These are phyloP conservation scores for Wickerhamiella pararugosa DNA, from an alignment of 1,139 yeast genomes.

Conservation along the genomic window DNA sequence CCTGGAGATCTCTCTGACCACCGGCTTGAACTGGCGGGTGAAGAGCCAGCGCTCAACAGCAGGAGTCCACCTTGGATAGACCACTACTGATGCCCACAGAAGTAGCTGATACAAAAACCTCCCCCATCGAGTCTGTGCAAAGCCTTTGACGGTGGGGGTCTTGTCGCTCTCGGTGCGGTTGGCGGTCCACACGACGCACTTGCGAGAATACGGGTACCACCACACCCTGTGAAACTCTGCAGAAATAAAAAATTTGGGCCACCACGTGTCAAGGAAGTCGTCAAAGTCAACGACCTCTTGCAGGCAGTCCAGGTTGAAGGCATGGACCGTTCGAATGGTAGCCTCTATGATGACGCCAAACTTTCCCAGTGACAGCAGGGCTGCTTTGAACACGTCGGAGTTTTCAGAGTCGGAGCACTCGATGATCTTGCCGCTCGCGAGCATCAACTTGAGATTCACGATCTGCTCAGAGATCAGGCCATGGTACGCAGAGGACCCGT, in stretches of 20 bases:
- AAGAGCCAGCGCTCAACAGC: constrained; percentile 72
- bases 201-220: constrained; percentile 93
- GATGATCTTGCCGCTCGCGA: constrained; percentile 55
- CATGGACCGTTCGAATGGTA: constrained; percentile 75
- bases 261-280: constrained; percentile 50
- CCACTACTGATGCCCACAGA: constrained; percentile 62
- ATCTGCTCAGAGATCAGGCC: constrained; percentile 82
- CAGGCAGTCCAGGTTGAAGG: constrained; percentile 62
- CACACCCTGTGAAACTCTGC: constrained; percentile 86
- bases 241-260: constrained; percentile 56
- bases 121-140: constrained; percentile 76
- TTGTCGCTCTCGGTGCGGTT: constrained; percentile 47
- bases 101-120: constrained; percentile 65
- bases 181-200: constrained; percentile 86
- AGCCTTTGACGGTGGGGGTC: constrained; percentile 55
- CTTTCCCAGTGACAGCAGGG: constrained; percentile 74
- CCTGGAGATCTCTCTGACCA: constrained; percentile 54
- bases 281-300: constrained; percentile 74
- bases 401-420: constrained; percentile 56
- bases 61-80: constrained; percentile 68
- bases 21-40: constrained; percentile 58
- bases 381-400: constrained; percentile 68
- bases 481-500: constrained; percentile 87
- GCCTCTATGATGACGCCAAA: constrained; percentile 80
- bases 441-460: constrained; percentile 50